These are phyloP conservation scores for Phytophthora podocarpi DNA, from an alignment of 352 stramenopile genomes.

Conservation along the genomic window DNA sequence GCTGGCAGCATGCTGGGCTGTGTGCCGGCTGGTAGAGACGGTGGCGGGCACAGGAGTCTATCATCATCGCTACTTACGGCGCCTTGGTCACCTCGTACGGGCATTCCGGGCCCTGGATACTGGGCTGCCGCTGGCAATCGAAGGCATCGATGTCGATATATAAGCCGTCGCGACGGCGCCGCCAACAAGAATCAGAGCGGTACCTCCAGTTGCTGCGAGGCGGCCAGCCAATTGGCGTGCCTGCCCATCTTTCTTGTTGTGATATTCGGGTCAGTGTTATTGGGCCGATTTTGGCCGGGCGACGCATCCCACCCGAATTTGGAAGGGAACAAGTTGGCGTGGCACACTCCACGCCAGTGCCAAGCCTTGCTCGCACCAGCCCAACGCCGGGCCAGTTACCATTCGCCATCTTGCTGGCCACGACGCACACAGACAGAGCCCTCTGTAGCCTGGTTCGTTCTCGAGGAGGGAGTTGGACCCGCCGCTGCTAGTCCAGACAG, in stretches of 20 bases:
- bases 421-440: constrained; percentile 32
- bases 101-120: constrained; percentile 4
- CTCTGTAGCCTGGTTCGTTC: constrained; percentile 17
- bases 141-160: no score
- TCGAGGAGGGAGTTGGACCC: constrained; percentile 14
- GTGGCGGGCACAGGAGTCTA: constrained; percentile 6
- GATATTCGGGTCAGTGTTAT: constrained; percentile 24
- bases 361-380: constrained; percentile 20
- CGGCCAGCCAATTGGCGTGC: constrained; percentile 22
- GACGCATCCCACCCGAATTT: constrained; percentile 39
- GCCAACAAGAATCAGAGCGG: constrained; percentile 10
- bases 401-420: constrained; percentile 56
- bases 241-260: constrained; percentile 36
- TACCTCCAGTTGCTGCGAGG: constrained; percentile 21
- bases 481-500: constrained; percentile 25
- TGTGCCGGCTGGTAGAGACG: not conserved
- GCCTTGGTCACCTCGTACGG: constrained; percentile 14
- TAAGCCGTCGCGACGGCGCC: not conserved
- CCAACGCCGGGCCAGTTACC: constrained; percentile 37
- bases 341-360: constrained; percentile 23
- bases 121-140: constrained; percentile 4
- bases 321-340: constrained; percentile 41
- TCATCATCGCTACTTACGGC: constrained; percentile 9
- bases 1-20: not conserved
- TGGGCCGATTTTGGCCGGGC: constrained; percentile 19